Base-by-base conservation (phyloP, 805 yeast genomes). In the Teunomyces aglyptinius region DNA sequence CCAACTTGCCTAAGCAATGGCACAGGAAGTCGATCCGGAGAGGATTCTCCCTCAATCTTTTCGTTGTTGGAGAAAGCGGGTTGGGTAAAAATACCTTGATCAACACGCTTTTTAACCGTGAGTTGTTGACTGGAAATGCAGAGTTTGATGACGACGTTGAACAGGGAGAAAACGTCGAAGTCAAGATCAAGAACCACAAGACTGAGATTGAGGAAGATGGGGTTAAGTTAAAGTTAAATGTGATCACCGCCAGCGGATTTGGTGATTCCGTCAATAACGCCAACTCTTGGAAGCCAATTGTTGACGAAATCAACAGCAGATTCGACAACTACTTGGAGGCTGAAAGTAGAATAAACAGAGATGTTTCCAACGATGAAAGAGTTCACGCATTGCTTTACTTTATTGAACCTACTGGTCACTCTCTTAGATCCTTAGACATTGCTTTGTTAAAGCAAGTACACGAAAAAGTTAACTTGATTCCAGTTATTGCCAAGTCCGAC, bases 1-100 rank as follows among this genome's bases (percentile, higher is more conserved):
- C 97, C 55, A 94, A 91, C 70, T 77, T 94, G 61, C 99, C 99
- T 49, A 94, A 91, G 64, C 99, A 94, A 74, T 94, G 97, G 97
- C 98, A 94, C 72, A 83, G 96, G 70, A 89, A 87, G 68, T 85
- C 96, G 2, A 81, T 89, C 51, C 29, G 69, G 73, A 38, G 73
- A 67, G 99, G 99, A 11, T 94, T 94, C 76, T 80, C 76, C 58
- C 80, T 94, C 64, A 94, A 94, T 65, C 65, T 94, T 50, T 80
- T 94, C 81, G 89, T 89, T 48, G 96, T 91, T 52, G 96, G 96
- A 55, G 96, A 89, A 71, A 75, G 84, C 49, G 97, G 99, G 4
- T 76, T 92, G 52, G 99, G 99, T 58, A 92, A 92, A 71, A 76
- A 94, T 28, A 94, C 99, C 22, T 78, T 94, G 62, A 81, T 94